Evolutionary conservation across 2,329 filamentous ascomycete genomes (phyloP), one percentile per base, ranked within the genome.

Genomic region (Grosmannia clavigera): DNA sequence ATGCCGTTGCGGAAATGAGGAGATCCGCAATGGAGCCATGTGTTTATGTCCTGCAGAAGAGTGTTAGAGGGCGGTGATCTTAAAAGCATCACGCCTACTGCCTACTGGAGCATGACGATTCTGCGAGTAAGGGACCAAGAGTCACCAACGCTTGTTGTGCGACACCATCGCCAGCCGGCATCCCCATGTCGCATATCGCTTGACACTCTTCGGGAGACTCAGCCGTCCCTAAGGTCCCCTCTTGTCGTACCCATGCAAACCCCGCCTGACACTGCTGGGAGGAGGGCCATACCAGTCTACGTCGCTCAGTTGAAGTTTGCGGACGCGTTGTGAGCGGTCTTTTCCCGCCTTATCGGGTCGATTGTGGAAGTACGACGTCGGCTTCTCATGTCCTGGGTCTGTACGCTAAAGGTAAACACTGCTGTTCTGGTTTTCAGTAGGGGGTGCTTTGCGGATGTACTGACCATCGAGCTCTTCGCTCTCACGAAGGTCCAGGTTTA

Each of bases 401-500:
- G 68, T 67, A 64, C 65, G 72, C 72, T 82, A 70, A 82, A 78
- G 72, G 72, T 82, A 70, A 82, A 78, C 76, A 81, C 74, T 79
- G 33, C 55, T 73, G 66, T 67, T 70, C 74, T 57, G 40, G 9
- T 46, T 46, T 12, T 22, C 10, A 25, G 27, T 25, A 29, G 12
- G 22, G 12, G 10, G 16, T 5, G 46, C 5, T 9, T 31, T 25
- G 19, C 22, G 5, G 40, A 31, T 19, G 35, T 40, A 56, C 76
- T 83, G 81, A 95, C 90, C 86, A 77, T 94, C 88, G 68, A 79
- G 75, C 65, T 91, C 86, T 69, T 95, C 89, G 66, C 78, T 86
- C 68, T 95, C 91, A 58, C 90, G 85, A 70, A 96, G 83, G 74
- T 99, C 94, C 70, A 96, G 95, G 73, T 96, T 97, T 66, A 99